phyloP scores from a whole-genome alignment of 495 filamentous ascomycete species.

The Podospora australis region DNA sequence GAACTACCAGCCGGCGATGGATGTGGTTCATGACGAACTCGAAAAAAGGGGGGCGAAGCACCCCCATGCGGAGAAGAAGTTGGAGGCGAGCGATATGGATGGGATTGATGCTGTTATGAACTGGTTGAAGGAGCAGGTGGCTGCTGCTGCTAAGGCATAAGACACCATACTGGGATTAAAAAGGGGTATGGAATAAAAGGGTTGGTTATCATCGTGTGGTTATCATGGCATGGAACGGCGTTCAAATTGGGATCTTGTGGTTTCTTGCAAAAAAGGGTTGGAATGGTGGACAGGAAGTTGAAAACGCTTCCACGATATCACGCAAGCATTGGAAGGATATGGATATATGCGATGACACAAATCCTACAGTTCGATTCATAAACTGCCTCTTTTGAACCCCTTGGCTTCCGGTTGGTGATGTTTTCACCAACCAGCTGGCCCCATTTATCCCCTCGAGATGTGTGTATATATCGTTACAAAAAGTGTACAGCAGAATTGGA shows the following conservation, averaged over 20 bases:
- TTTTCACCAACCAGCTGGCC: neutral
- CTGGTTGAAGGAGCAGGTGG: slow-evolving; percentile 51
- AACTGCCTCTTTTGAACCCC: neutral
- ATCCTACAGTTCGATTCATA: too few relatives aligned
- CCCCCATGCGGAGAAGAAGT: slow-evolving; percentile 28
- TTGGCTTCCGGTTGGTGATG: neutral
- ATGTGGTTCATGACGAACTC: slow-evolving; percentile 58
- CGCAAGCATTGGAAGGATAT: neutral
- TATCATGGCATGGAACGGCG: slow-evolving; percentile 33
- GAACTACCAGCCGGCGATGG: slow-evolving; percentile 77
- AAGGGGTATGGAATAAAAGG: neutral
- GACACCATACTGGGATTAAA: neutral
- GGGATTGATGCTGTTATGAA: slow-evolving; percentile 67
- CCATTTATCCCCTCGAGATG: neutral
- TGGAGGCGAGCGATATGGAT: slow-evolving; percentile 81
- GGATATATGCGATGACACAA: slow-evolving; percentile 7
- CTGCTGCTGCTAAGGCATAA: slow-evolving; percentile 8
- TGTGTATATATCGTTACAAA: neutral
- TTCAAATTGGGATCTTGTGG: slow-evolving; percentile 17
- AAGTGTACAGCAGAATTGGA: too few relatives aligned
- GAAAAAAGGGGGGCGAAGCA: slow-evolving; percentile 45
- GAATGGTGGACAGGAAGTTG: slow-evolving; percentile 3
- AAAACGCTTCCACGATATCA: too few relatives aligned
- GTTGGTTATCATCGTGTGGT: neutral
- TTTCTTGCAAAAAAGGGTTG: slow-evolving; percentile 4